A percentile compares a stretch with the other conserved stretches of the same genome.
phyloP scores from a whole-genome alignment of 768 basidiomycete species.

The Cytidiella melzeri region DNA sequence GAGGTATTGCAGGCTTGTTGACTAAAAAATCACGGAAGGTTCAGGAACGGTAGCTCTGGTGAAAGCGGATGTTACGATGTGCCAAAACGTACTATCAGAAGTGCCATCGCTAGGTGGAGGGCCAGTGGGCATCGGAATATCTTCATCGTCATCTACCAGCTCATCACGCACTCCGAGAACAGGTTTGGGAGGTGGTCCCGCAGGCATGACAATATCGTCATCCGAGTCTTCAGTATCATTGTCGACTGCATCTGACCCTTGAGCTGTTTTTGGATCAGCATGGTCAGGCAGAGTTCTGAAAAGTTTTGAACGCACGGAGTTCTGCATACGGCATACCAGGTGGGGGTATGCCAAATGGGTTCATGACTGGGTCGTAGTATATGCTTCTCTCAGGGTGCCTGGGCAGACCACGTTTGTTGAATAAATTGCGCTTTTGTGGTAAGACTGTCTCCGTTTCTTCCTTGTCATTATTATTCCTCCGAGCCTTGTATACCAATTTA shows the following conservation, averaged over 20 bases:
- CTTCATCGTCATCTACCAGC: constrained; percentile 62
- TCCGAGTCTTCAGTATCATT: constrained; percentile 53
- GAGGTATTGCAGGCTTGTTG: constrained; percentile 16
- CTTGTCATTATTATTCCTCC: constrained; percentile 35
- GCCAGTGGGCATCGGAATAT: constrained; percentile 85
- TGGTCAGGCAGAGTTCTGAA: too few relatives aligned
- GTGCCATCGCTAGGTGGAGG: constrained; percentile 45
- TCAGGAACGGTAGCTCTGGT: background rate
- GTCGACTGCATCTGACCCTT: constrained; percentile 55
- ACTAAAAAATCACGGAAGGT: background rate
- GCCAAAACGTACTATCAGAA: too few relatives aligned
- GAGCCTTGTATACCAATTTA: constrained; percentile 68
- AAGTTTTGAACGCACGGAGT: constrained; percentile 48
- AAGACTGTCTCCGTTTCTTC: constrained; percentile 34
- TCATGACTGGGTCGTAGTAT: constrained; percentile 91
- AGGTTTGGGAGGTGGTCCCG: constrained; percentile 53
- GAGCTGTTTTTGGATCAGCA: constrained; percentile 34
- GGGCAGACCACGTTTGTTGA: constrained; percentile 80
- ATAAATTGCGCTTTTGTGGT: constrained; percentile 55
- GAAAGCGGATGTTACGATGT: background rate
- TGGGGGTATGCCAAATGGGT: constrained; percentile 88
- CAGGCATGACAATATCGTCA: constrained; percentile 62
- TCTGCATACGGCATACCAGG: constrained; percentile 97
- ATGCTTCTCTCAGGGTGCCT: constrained; percentile 88
- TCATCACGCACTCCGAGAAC: constrained; percentile 23